A percentile compares a stretch with the other conserved stretches of the same genome.
Evolutionary conservation across 148 eudicot species (phyloP).

Genomic region (Bassia scoparia): DNA sequence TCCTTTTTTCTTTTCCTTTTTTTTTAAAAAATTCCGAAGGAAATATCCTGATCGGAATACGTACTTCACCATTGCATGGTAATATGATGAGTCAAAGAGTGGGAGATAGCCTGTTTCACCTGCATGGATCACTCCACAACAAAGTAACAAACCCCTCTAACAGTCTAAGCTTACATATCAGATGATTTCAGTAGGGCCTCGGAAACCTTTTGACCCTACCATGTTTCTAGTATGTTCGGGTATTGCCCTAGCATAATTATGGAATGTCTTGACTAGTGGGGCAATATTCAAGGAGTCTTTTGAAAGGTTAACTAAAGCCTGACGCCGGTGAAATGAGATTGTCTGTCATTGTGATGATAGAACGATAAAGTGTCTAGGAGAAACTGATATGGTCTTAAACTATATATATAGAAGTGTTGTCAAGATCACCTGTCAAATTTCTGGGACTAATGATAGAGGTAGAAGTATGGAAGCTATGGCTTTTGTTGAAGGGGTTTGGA

Average conservation of each 20-base stretch:
- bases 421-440: constrained; percentile 1
- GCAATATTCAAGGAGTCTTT: neutral
- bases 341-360: neutral
- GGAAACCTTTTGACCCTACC: neutral
- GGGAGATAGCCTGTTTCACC: neutral
- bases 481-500: constrained; percentile 11
- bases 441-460: constrained; percentile 1
- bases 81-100: neutral
- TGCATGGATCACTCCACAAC: neutral
- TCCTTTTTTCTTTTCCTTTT: too few species aligned
- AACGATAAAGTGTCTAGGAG: neutral
- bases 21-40: too few species aligned
- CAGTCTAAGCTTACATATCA: neutral
- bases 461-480: constrained; percentile 21
- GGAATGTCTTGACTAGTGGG: neutral
- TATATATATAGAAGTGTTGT: neutral
- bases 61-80: neutral
- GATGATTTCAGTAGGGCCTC: neutral
- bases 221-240: neutral
- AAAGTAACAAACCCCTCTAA: neutral
- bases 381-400: constrained; percentile 4
- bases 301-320: neutral
- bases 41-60: neutral
- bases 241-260: neutral
- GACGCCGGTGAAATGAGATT: neutral